phyloP scores from a whole-genome alignment of 768 basidiomycete species.

The Lepiota brunneoincarnata region DNA sequence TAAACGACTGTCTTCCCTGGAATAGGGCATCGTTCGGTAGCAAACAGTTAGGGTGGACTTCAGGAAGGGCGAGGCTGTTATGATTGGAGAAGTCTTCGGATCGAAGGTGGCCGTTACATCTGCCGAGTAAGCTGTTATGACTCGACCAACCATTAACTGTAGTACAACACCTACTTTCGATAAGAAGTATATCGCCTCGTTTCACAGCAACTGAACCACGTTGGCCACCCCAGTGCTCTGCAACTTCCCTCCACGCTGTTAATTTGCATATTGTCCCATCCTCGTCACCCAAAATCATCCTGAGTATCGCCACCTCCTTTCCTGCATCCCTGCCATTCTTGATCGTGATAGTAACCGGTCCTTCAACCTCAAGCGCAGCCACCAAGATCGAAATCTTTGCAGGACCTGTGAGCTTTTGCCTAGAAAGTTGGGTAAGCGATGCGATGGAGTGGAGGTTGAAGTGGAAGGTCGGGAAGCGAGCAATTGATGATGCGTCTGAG shows the following conservation, averaged over 20 bases:
- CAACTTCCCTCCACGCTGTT: conserved; percentile 76
- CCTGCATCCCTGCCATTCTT: conserved; percentile 73
- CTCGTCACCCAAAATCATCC: conserved; percentile 73
- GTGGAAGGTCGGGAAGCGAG: conserved; percentile 69
- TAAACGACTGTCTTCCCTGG: conserved; percentile 53
- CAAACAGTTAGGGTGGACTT: conserved; percentile 66
- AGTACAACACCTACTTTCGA: conserved; percentile 54
- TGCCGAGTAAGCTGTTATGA: conserved; percentile 18
- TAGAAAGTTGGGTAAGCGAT: conserved; percentile 39
- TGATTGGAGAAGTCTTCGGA: conserved; percentile 37
- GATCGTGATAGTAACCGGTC: conserved; percentile 63
- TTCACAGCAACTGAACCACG: conserved; percentile 44
- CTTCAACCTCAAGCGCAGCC: conserved; percentile 73
- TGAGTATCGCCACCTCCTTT: conserved; percentile 63
- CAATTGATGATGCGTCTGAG: conserved; percentile 71
- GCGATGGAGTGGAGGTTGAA: conserved; percentile 65
- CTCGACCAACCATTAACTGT: conserved; percentile 4
- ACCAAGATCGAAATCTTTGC: conserved; percentile 57
- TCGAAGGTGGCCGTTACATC: conserved; percentile 54
- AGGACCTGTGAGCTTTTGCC: conserved; percentile 32
- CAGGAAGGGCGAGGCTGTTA: conserved; percentile 70
- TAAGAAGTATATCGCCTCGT: conserved; percentile 68
- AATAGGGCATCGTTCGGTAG: conserved; percentile 73
- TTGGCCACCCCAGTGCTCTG: conserved; percentile 65
- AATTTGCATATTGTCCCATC: conserved; percentile 65